These are phyloP conservation scores for Heterobasidion occidentale DNA, from an alignment of 1,284 basidiomycete species.

Conservation along the genomic window DNA sequence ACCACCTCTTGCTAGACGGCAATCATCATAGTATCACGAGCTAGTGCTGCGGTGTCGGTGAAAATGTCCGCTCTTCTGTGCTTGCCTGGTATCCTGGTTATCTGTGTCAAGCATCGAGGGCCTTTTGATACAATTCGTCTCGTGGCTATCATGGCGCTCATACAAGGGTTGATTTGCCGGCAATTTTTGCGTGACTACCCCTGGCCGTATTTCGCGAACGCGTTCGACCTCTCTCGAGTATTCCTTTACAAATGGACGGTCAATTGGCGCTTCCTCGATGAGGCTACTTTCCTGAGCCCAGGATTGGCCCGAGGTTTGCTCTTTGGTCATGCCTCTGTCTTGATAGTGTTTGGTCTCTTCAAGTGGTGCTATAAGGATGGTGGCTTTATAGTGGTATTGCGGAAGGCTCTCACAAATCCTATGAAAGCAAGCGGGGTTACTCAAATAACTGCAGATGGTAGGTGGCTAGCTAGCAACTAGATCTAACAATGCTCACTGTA, in stretches of 20 bases:
- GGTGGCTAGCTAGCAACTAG: conserved; percentile 16
- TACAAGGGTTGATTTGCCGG: conserved; percentile 60
- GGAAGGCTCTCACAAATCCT: conserved; percentile 48
- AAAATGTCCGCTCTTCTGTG: conserved; percentile 98
- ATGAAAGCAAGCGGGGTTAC: conserved; percentile 34
- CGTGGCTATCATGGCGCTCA: conserved; percentile 40
- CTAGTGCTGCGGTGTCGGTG: conserved; percentile 78
- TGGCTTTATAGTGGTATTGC: conserved; percentile 48
- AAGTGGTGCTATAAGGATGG: conserved; percentile 69
- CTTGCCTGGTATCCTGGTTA: conserved; percentile 78
- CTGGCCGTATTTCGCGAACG: conserved; percentile 60
- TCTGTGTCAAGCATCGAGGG: conserved; percentile 73
- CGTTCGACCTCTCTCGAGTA: conserved; percentile 84
- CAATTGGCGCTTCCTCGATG: conserved; percentile 88
- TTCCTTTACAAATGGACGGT: conserved; percentile 98
- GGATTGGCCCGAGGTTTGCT: conserved; percentile 62
- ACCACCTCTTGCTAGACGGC: not conserved
- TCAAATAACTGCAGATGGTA: conserved; percentile 53
- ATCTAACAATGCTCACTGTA: not conserved
- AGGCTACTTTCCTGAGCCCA: conserved; percentile 65
- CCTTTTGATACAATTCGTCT: conserved; percentile 48
- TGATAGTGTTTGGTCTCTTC: conserved; percentile 65
- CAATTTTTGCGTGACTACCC: conserved; percentile 67
- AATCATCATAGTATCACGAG: conserved; percentile 1
- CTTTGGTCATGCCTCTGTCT: conserved; percentile 49